Percentiles rank a stretch among this genome's conserved stretches.
These are phyloP conservation scores for Phytophthora ohioensis DNA, from an alignment of 352 stramenopile species.

Conservation along the genomic window DNA sequence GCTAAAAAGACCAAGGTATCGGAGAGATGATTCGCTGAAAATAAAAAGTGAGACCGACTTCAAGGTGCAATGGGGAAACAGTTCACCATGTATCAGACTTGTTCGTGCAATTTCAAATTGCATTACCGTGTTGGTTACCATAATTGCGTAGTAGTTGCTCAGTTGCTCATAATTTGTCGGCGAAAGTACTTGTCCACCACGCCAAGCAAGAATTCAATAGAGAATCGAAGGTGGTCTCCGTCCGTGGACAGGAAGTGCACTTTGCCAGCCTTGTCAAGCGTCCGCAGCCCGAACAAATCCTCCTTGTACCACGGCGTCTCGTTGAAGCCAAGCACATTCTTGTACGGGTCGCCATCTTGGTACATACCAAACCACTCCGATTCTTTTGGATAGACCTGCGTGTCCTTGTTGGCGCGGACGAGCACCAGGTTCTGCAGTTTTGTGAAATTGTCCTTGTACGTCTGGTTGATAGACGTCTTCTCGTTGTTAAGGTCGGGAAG, in stretches of 20 bases:
- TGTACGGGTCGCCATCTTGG: conserved; percentile 73
- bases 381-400: conserved; percentile 90
- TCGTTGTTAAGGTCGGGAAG: conserved; percentile 94
- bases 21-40: conserved; percentile 24
- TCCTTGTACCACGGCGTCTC: conserved; percentile 93
- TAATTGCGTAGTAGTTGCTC: conserved; percentile 15
- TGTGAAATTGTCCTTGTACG: conserved; percentile 91
- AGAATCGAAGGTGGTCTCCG: conserved; percentile 93
- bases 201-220: conserved; percentile 78
- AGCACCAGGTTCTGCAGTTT: conserved; percentile 90
- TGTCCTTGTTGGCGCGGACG: conserved; percentile 90
- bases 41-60: conserved; percentile 11
- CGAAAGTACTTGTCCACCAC: conserved; percentile 88
- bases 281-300: conserved; percentile 93
- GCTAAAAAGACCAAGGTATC: conserved; percentile 25
- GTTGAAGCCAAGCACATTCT: conserved; percentile 86
- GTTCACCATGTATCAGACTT: not conserved
- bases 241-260: conserved; percentile 91
- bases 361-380: conserved; percentile 91
- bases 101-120: conserved; percentile 1
- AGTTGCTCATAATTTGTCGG: conserved; percentile 22
- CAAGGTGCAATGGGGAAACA: conserved; percentile 23
- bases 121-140: not conserved
- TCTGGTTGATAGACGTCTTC: conserved; percentile 69
- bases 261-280: conserved; percentile 86